These are phyloP conservation scores for Fusarium nygamai DNA, from an alignment of 2,329 filamentous ascomycete genomes.

Conservation along the genomic window DNA sequence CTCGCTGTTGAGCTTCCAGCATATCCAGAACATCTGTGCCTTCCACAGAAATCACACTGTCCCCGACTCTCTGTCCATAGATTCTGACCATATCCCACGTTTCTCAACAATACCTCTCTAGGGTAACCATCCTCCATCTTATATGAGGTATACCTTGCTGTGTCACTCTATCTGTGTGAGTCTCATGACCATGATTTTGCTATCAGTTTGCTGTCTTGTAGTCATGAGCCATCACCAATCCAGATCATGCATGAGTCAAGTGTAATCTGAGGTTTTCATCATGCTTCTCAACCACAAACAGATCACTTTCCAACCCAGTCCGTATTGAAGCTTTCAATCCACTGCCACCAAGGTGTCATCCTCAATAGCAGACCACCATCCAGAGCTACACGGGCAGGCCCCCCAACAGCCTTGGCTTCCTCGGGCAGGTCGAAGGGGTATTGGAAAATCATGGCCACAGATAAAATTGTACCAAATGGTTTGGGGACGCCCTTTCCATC, in stretches of 20 bases:
- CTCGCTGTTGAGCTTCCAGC: background rate
- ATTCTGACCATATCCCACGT: background rate
- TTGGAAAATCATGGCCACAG: conserved; percentile 93
- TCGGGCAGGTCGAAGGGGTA: conserved; percentile 86
- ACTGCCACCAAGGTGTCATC: background rate
- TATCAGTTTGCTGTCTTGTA: background rate
- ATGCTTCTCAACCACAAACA: background rate
- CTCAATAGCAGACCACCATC: conserved; percentile 67
- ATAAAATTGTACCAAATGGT: conserved; percentile 77
- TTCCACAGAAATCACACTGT: background rate
- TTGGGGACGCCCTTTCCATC: conserved; percentile 72
- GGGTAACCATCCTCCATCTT: background rate
- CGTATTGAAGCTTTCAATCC: background rate
- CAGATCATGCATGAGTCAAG: background rate
- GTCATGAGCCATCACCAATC: background rate
- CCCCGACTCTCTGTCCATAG: background rate
- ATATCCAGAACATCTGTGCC: background rate
- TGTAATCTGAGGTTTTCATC: background rate
- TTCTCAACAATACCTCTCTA: background rate
- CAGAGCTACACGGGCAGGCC: conserved; percentile 81
- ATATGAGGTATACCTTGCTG: background rate
- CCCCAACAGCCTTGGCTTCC: conserved; percentile 82
- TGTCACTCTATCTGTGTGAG: background rate
- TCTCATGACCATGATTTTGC: background rate
- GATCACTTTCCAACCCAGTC: background rate